Percentiles rank a stretch among this genome's conserved stretches.
These are phyloP conservation scores for Hypoxylon sp. DNA, from an alignment of 2,329 filamentous ascomycete genomes.

Conservation along the genomic window DNA sequence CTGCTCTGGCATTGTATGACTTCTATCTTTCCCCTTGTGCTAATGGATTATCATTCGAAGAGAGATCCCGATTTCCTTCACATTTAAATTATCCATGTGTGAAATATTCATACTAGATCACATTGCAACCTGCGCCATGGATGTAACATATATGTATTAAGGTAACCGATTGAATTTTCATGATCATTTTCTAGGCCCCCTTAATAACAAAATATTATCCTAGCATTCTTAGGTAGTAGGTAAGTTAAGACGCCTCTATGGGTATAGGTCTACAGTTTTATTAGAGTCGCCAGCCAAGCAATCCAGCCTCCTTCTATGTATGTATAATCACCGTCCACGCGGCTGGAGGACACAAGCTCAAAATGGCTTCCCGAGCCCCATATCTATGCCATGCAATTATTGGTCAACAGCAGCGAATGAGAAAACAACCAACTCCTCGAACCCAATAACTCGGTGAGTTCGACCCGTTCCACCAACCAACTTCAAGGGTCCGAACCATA, in stretches of 20 bases:
- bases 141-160: not conserved
- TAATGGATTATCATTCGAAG: too few relatives aligned
- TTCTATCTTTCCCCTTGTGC: too few relatives aligned
- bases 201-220: conserved; percentile 34
- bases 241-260: conserved; percentile 18
- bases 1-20: too few relatives aligned
- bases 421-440: conserved; percentile 29
- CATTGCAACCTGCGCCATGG: too few relatives aligned
- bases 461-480: conserved; percentile 17
- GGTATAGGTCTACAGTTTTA: conserved; percentile 11
- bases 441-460: conserved; percentile 21
- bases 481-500: conserved; percentile 14
- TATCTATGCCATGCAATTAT: conserved; percentile 20
- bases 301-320: conserved; percentile 26
- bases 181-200: conserved; percentile 18
- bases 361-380: conserved; percentile 27
- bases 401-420: conserved; percentile 23
- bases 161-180: not conserved
- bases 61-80: too few relatives aligned
- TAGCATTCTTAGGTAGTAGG: conserved; percentile 24
- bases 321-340: conserved; percentile 6
- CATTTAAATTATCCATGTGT: too few relatives aligned
- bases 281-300: conserved; percentile 3
- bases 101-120: too few relatives aligned
- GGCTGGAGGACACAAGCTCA: conserved; percentile 13